phyloP scores from a whole-genome alignment of 352 stramenopile species.

The Phytophthora tubulina region DNA sequence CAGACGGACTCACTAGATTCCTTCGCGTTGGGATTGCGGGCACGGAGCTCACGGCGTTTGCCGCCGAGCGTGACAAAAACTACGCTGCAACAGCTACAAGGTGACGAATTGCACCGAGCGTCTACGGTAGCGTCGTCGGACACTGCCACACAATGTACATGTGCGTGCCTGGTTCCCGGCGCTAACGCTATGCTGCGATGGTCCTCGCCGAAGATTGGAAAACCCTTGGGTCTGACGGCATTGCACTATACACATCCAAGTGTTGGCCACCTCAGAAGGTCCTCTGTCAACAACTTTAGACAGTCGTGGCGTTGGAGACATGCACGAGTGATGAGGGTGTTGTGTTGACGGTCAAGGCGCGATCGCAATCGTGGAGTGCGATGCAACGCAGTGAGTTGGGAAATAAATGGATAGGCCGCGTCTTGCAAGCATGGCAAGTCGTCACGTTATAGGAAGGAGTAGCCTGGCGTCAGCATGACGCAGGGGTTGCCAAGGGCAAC shows the following conservation, averaged over 20 bases:
- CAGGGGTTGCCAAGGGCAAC: background rate
- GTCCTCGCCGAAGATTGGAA: slow-evolving; percentile 23
- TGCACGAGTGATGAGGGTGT: background rate
- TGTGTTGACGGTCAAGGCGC: background rate
- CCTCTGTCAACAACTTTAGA: slow-evolving; percentile 17
- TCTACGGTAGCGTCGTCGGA: slow-evolving; percentile 14
- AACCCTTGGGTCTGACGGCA: slow-evolving; percentile 25
- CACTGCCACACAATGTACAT: background rate
- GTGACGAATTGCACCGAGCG: slow-evolving; percentile 17
- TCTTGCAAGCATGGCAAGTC: background rate
- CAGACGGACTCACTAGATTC: slow-evolving; percentile 29
- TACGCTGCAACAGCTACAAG: slow-evolving; percentile 15
- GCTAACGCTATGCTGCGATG: too few relatives aligned
- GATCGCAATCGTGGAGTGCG: background rate
- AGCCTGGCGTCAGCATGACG: background rate
- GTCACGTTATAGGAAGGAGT: background rate
- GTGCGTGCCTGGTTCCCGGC: background rate
- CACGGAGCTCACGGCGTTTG: background rate
- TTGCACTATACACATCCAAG: background rate
- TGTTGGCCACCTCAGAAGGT: background rate
- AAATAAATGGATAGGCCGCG: slow-evolving; percentile 10
- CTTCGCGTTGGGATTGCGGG: slow-evolving; percentile 27
- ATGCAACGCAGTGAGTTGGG: background rate
- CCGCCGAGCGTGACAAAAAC: slow-evolving; percentile 21
- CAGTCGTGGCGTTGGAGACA: slow-evolving; percentile 10